These are phyloP conservation scores for Aspergillus mulundensis DNA, from an alignment of 495 filamentous ascomycete genomes.

Conservation along the genomic window DNA sequence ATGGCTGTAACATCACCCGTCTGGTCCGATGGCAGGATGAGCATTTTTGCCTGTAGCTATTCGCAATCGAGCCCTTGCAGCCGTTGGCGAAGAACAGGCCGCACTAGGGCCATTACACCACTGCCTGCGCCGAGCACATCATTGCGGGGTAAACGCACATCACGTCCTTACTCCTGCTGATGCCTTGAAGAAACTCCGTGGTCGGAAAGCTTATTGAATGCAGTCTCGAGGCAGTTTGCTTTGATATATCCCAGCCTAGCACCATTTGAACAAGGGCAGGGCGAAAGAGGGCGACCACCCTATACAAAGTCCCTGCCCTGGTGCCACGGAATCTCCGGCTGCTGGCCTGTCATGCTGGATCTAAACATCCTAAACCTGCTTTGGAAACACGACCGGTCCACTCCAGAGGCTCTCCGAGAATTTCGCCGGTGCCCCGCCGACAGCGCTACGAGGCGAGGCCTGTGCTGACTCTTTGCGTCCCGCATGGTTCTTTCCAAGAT, in stretches of 20 bases:
- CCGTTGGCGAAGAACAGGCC: background rate
- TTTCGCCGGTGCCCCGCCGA: conserved; percentile 27
- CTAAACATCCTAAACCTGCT: conserved; percentile 5
- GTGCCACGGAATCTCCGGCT: background rate
- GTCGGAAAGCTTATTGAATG: background rate
- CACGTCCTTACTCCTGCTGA: background rate
- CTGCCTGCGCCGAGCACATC: conserved; percentile 20
- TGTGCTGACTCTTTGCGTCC: background rate
- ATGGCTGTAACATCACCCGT: background rate
- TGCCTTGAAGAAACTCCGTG: background rate
- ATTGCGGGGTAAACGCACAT: conserved; percentile 13
- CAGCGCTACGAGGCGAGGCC: background rate
- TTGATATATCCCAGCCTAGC: background rate
- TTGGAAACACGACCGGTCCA: conserved; percentile 1
- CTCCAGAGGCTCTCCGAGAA: conserved; percentile 17
- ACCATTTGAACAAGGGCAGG: background rate
- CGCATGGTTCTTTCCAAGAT: background rate
- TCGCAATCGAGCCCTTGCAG: background rate
- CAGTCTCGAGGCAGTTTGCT: background rate
- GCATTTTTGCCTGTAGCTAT: conserved; percentile 7
- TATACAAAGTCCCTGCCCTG: background rate
- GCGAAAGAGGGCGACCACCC: background rate
- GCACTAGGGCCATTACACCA: conserved; percentile 18
- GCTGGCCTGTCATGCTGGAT: background rate
- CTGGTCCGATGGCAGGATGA: conserved; percentile 1